Conservation (phyloP, 2,329 filamentous ascomycete genomes). For the Pyrenophora seminiperda region DNA sequence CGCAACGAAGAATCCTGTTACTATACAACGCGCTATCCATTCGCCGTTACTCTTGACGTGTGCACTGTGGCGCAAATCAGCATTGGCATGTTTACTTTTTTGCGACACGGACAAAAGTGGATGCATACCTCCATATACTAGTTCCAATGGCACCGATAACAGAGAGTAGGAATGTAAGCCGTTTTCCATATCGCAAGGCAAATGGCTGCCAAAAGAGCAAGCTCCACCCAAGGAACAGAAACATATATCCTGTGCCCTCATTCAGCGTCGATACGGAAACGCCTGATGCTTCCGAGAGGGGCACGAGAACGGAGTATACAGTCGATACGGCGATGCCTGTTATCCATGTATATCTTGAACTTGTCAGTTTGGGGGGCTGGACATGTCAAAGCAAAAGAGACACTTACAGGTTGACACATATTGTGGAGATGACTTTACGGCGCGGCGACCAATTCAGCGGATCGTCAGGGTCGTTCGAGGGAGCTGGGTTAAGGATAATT, state of each 20-base stretch:
- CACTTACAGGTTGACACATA: conserved; percentile 28
- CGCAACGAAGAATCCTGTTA: conserved; percentile 56
- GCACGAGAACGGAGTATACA: conserved; percentile 58
- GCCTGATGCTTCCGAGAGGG: conserved; percentile 55
- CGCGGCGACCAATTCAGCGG: conserved; percentile 43
- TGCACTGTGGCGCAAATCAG: conserved; percentile 43
- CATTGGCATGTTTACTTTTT: not conserved
- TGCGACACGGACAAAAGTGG: not conserved
- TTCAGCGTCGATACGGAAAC: conserved; percentile 54
- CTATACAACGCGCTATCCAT: conserved; percentile 55
- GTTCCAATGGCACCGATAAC: conserved; percentile 48
- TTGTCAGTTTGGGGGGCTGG: conserved; percentile 19
- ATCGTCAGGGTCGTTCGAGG: conserved; percentile 43
- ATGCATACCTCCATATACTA: conserved; percentile 47
- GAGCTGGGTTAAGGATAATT: conserved; percentile 50
- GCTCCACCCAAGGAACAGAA: conserved; percentile 58
- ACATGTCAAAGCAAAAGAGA: not conserved
- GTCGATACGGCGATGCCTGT: conserved; percentile 56
- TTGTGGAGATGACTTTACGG: conserved; percentile 34
- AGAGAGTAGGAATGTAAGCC: conserved; percentile 55
- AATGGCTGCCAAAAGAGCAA: conserved; percentile 60
- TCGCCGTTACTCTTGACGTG: conserved; percentile 53
- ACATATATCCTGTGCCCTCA: conserved; percentile 59
- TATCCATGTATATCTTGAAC: conserved; percentile 56
- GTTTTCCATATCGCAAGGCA: conserved; percentile 59